Evolutionary conservation across 2,329 filamentous ascomycete species (phyloP).

Genomic region (Clonostachys rosea): DNA sequence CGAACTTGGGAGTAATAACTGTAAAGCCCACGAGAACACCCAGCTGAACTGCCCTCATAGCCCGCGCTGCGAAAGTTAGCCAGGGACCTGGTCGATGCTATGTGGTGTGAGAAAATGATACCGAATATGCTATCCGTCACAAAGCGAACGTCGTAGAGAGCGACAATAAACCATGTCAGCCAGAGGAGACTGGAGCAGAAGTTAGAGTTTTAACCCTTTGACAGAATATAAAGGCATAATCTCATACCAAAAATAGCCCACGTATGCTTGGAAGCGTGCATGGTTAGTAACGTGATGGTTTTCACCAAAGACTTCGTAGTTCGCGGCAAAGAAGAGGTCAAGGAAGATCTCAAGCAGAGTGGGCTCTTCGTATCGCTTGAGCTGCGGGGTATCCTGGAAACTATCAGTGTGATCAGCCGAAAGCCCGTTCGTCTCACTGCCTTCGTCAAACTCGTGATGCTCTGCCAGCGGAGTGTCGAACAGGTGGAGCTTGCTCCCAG

Average conservation of each 20-base stretch:
- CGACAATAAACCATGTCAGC: constrained; percentile 64
- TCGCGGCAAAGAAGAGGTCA: constrained; percentile 45
- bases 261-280: constrained; percentile 22
- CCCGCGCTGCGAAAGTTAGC: constrained; percentile 29
- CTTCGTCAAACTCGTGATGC: no score
- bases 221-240: neutral
- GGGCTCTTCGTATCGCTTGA: constrained; percentile 18
- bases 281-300: constrained; percentile 21
- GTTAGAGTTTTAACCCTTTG: neutral
- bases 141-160: constrained; percentile 62
- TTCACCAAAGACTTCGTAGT: constrained; percentile 53
- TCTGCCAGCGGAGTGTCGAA: no score
- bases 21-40: constrained; percentile 63
- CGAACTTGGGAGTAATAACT: constrained; percentile 47
- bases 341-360: constrained; percentile 29
- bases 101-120: constrained; percentile 1
- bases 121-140: constrained; percentile 59
- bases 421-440: no score
- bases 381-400: no score
- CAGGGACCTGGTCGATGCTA: no score
- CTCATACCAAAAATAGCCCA: constrained; percentile 21
- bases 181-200: constrained; percentile 43
- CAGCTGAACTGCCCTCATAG: constrained; percentile 54
- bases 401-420: no score
- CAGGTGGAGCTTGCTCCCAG: no score